These are phyloP conservation scores for Colletotrichum chlorophyti DNA, from an alignment of 2,329 filamentous ascomycete species.

Conservation along the genomic window DNA sequence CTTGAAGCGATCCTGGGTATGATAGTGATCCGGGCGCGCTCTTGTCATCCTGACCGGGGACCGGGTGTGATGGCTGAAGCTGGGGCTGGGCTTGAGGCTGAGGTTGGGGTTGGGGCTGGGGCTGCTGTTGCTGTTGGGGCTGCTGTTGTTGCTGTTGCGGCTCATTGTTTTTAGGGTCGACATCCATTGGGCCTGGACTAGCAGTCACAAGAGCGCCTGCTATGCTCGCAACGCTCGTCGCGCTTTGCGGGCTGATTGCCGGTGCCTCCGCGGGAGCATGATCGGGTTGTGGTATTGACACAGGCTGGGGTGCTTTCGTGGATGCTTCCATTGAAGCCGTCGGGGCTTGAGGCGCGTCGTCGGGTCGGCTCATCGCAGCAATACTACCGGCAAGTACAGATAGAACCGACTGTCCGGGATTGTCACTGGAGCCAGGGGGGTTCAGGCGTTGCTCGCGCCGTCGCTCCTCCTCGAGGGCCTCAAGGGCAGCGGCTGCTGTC, in stretches of 20 bases:
- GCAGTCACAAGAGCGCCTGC: constrained; percentile 52
- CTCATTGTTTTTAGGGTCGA: constrained; percentile 51
- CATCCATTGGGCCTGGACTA: constrained; percentile 61
- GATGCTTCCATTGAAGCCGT: constrained; percentile 52
- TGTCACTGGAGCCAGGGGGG: constrained; percentile 55
- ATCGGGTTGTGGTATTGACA: constrained; percentile 38
- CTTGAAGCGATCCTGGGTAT: constrained; percentile 59
- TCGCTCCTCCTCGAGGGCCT: constrained; percentile 60
- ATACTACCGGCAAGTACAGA: constrained; percentile 61
- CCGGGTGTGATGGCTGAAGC: constrained; percentile 42
- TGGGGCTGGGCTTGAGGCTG: constrained; percentile 52
- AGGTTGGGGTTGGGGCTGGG: constrained; percentile 56
- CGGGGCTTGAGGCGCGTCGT: constrained; percentile 56
- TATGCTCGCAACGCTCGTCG: constrained; percentile 46
- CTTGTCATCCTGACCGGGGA: constrained; percentile 59
- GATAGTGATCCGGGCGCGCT: constrained; percentile 57
- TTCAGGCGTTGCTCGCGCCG: constrained; percentile 46
- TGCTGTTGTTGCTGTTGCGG: constrained; percentile 36
- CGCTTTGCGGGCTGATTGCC: constrained; percentile 53
- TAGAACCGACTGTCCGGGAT: constrained; percentile 60
- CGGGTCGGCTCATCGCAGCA: constrained; percentile 61
- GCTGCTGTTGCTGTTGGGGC: constrained; percentile 48
- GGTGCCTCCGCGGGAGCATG: constrained; percentile 45
- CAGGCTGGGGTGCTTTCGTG: constrained; percentile 36
- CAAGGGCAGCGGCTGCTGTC: constrained; percentile 51